Percentiles rank a stretch among this genome's conserved stretches.
These are phyloP conservation scores for Saturnispora ahearnii DNA, from an alignment of 805 yeast species.

Conservation along the genomic window DNA sequence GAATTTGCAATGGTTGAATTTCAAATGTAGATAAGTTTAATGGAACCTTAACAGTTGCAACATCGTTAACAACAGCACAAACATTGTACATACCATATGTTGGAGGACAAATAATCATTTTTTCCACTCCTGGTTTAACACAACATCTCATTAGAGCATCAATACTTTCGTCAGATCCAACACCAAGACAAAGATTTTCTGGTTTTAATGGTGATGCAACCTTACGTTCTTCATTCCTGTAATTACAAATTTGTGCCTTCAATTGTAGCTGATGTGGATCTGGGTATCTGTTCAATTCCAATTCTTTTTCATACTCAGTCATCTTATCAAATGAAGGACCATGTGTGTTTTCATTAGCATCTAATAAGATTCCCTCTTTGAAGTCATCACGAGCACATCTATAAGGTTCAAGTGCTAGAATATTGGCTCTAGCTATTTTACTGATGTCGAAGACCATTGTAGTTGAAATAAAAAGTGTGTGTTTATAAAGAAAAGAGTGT, in stretches of 20 bases:
- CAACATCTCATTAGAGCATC: constrained; percentile 81
- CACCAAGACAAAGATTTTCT: constrained; percentile 82
- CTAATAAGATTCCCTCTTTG: constrained; percentile 77
- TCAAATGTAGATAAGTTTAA: constrained; percentile 59
- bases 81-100: constrained; percentile 97
- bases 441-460: constrained; percentile 42
- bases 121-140: constrained; percentile 76
- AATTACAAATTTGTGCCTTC: constrained; percentile 60
- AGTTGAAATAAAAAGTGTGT: neutral
- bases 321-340: constrained; percentile 64
- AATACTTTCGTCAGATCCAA: constrained; percentile 94
- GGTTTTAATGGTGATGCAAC: constrained; percentile 25
- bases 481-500: neutral
- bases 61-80: constrained; percentile 85
- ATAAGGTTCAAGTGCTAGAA: constrained; percentile 76
- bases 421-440: constrained; percentile 75
- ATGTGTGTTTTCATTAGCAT: constrained; percentile 93
- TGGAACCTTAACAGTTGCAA: constrained; percentile 67
- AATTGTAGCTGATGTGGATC: constrained; percentile 87
- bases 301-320: constrained; percentile 34
- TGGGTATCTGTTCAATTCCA: constrained; percentile 83
- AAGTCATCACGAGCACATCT: constrained; percentile 96
- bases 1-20: constrained; percentile 47
- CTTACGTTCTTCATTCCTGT: constrained; percentile 47
- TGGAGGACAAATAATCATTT: constrained; percentile 82